Evolutionary conservation across 176 grass and related monocot species (phyloP).

Genomic region (Lolium multiflorum): DNA sequence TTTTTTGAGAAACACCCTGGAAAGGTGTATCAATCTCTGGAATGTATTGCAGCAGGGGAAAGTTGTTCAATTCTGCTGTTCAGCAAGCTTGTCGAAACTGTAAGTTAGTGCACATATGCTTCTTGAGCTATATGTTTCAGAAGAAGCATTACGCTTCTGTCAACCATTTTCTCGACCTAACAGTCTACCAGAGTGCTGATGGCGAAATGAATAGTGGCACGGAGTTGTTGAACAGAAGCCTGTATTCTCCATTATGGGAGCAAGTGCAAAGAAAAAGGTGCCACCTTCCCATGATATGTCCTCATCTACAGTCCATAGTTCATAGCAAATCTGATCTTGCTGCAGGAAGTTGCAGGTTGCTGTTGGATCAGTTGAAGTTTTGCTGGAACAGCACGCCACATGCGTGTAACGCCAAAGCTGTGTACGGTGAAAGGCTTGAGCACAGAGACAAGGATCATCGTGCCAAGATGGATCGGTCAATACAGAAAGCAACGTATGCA

Average conservation of each 20-base stretch:
- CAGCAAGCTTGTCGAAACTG: neutral
- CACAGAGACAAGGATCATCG: slow-evolving; percentile 12
- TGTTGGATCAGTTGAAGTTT: slow-evolving; percentile 42
- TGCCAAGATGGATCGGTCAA: slow-evolving; percentile 33
- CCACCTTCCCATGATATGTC: slow-evolving; percentile 19
- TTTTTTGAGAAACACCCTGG: too few relatives aligned
- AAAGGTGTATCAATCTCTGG: neutral
- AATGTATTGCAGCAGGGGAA: slow-evolving; percentile 10
- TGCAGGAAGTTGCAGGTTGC: slow-evolving; percentile 30
- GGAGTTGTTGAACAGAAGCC: slow-evolving; percentile 25
- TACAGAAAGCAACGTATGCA: slow-evolving; percentile 50
- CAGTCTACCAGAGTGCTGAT: slow-evolving; percentile 19
- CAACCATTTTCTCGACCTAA: slow-evolving; percentile 17
- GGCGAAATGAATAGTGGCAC: slow-evolving; percentile 16
- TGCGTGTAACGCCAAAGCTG: neutral
- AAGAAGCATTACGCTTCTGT: slow-evolving; percentile 5
- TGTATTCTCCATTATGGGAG: slow-evolving; percentile 37
- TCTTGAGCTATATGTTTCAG: slow-evolving; percentile 8
- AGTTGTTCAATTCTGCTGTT: slow-evolving; percentile 17
- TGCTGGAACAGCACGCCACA: slow-evolving; percentile 24
- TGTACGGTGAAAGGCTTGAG: slow-evolving; percentile 29
- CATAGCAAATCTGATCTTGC: slow-evolving; percentile 35
- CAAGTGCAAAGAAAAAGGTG: slow-evolving; percentile 43
- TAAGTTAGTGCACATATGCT: neutral
- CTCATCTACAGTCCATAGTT: slow-evolving; percentile 21